These are phyloP conservation scores for Dictyostelium firmibasis DNA, from an alignment of 78 protist species.

Conservation along the genomic window DNA sequence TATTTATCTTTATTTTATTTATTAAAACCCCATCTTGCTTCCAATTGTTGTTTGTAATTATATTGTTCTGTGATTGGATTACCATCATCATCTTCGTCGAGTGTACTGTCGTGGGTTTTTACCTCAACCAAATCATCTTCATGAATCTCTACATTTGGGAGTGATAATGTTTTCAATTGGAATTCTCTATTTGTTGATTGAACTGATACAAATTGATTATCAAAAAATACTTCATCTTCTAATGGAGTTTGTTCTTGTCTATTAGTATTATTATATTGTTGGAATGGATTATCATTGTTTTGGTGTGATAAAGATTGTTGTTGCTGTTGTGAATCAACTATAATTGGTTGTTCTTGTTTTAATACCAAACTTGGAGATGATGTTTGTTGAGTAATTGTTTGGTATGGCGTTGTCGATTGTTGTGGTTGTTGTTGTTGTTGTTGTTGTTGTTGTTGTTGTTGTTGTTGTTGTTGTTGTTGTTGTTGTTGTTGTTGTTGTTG, in stretches of 20 bases:
- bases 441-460: not conserved
- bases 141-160: slow-evolving; percentile 6
- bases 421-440: not conserved
- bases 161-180: slow-evolving; percentile 1
- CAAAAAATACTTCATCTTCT: not conserved
- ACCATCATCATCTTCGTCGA: not conserved
- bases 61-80: not conserved
- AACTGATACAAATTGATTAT: slow-evolving; percentile 1
- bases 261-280: not conserved
- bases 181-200: not conserved
- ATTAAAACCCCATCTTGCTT: slow-evolving; percentile 15
- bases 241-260: not conserved
- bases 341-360: not conserved
- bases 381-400: not conserved
- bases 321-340: not conserved
- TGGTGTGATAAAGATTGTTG: not conserved
- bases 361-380: not conserved
- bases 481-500: not conserved
- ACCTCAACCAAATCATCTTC: slow-evolving; percentile 51
- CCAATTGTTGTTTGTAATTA: slow-evolving; percentile 15
- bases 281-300: not conserved
- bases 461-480: not conserved
- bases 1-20: not conserved
- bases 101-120: not conserved
- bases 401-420: not conserved